Evolutionary conservation across 768 basidiomycete species (phyloP), one percentile per base, ranked within the genome.

Genomic region (Vishniacozyma victoriae): DNA sequence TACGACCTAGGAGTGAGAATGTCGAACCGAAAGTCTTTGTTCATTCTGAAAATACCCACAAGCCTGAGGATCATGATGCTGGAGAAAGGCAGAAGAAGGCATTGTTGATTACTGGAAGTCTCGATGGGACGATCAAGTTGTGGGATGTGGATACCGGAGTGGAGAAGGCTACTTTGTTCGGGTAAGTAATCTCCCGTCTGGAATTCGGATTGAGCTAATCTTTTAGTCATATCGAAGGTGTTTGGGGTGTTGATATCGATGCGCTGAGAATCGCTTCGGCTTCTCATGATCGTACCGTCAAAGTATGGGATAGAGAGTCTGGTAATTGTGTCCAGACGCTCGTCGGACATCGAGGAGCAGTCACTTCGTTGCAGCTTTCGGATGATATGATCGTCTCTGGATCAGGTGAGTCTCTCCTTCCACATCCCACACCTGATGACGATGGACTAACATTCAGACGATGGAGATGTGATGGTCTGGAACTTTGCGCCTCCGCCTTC

Each of bases 301-400:
- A 91, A 88, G 85, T 99, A 31, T 97, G 95, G 95, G 85, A 84
- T 48, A 81, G 85, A 45, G 91, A 96, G 56, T 83, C 90, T 54
- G 87, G 86, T 14, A 80, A 79, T 45, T 95, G 90, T 61, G 84
- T 82, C 5, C 79, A 87, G 29, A 99, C 93, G 0, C 78, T 97
- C 4, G 86, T 92, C 29, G 92, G 92, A 0, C 95, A 99, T 65
- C 81, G 87, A 35, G 91, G 87, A 29, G 90, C 95, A 1, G 92
- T 97, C 44, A 93, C 87, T 25, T 90, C 87, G 67, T 73, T 96
- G 29, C 84, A 80, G 13, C 78, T 97, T 12, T 86, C 86, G 2
- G 92, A 96, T 70, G 93, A 96, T 71, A 90, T 92, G 74, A 87
- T 95, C 37, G 81, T 97, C 7, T 92, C 90, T n/a, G 91, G 92